A percentile compares a stretch with the other conserved stretches of the same genome.
These are phyloP conservation scores for Stachybotrys chlorohalonatus DNA, from an alignment of 2,329 filamentous ascomycete species.

Conservation along the genomic window DNA sequence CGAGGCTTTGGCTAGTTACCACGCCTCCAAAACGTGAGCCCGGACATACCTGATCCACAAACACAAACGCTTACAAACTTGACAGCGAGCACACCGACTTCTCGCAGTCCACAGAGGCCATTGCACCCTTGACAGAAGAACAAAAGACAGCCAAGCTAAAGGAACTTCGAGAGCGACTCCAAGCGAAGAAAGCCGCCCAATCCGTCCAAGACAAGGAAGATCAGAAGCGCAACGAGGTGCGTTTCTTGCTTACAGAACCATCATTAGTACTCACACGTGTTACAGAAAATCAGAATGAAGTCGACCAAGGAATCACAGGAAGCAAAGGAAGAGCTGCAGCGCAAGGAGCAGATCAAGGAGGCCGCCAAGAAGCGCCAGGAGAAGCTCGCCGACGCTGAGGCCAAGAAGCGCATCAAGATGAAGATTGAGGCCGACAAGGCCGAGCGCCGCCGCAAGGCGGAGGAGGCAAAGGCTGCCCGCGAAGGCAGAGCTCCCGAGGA, in stretches of 20 bases:
- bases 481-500: conserved; percentile 55
- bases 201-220: conserved; percentile 70
- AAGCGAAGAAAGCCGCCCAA: conserved; percentile 61
- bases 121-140: conserved; percentile 82
- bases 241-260: background rate
- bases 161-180: conserved; percentile 63
- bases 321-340: conserved; percentile 77
- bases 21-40: conserved; percentile 72
- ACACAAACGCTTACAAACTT: background rate
- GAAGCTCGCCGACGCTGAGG: conserved; percentile 76
- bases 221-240: conserved; percentile 75
- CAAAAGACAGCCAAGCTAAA: conserved; percentile 76
- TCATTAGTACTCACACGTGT: background rate
- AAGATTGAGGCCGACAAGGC: conserved; percentile 95
- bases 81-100: conserved; percentile 77
- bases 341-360: conserved; percentile 88
- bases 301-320: conserved; percentile 84
- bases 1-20: conserved; percentile 75
- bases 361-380: conserved; percentile 79
- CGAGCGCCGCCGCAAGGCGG: conserved; percentile 75
- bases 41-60: background rate
- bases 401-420: conserved; percentile 81
- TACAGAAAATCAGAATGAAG: conserved; percentile 66
- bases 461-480: conserved; percentile 76
- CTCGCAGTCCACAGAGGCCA: conserved; percentile 84